These are phyloP conservation scores for Alloteropsis angusta DNA, from an alignment of 202 grass and related monocot genomes.

Conservation along the genomic window DNA sequence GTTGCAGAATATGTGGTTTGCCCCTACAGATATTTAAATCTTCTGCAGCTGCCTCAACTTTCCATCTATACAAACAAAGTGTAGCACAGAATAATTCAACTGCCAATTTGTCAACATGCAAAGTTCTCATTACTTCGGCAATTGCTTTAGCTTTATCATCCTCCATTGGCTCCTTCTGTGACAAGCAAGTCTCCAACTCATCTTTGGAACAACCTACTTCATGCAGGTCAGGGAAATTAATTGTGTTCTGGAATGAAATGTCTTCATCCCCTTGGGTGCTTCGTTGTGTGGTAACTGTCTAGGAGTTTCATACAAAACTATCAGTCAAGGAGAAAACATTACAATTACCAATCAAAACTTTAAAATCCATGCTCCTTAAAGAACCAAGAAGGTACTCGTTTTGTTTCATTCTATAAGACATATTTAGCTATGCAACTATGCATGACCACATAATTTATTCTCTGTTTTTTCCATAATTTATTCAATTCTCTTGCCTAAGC, in stretches of 20 bases:
- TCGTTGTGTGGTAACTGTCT: constrained; percentile 8
- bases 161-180: constrained; percentile 13
- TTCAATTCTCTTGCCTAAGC: no score
- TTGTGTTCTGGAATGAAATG: constrained; percentile 4
- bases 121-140: constrained; percentile 29
- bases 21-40: constrained; percentile 30
- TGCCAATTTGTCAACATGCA: constrained; percentile 31
- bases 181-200: constrained; percentile 6
- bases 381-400: background rate
- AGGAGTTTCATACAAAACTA: constrained; percentile 16
- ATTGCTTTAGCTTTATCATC: constrained; percentile 41
- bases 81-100: constrained; percentile 37
- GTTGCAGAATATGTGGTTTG: constrained; percentile 19
- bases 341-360: constrained; percentile 1
- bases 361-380: background rate
- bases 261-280: background rate
- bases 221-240: background rate
- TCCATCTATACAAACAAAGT: constrained; percentile 43
- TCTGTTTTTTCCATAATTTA: no score
- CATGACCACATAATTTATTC: no score
- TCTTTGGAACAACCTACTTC: constrained; percentile 5
- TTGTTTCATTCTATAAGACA: background rate
- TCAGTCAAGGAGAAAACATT: constrained; percentile 11
- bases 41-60: constrained; percentile 20
- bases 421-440: background rate